Percentiles rank a stretch among this genome's conserved stretches.
Conservation (phyloP, 73 alveolate species). For the Paramecium biaurelia region DNA sequence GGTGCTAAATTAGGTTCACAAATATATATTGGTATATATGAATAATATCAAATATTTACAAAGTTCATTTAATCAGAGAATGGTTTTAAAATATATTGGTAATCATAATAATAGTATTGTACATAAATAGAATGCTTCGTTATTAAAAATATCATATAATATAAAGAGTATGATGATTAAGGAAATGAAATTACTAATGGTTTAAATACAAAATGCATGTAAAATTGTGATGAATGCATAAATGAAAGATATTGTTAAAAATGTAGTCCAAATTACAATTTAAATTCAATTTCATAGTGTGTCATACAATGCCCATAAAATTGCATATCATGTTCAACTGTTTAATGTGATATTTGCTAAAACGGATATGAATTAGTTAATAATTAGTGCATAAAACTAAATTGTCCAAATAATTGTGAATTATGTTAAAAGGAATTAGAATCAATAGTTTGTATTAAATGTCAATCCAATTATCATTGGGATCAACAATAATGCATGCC, state of each 20-base stretch:
- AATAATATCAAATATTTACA: neutral
- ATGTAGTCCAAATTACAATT: neutral
- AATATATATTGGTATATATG: neutral
- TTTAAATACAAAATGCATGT: neutral
- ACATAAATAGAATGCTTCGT: neutral
- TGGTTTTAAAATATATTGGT: neutral
- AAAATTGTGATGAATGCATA: neutral
- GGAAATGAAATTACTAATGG: neutral
- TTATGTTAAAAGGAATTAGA: neutral
- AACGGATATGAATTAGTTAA: neutral
- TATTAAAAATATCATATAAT: neutral
- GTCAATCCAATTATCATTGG: neutral
- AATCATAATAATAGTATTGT: neutral
- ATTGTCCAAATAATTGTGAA: neutral
- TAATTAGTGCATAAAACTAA: neutral
- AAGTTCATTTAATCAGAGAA: neutral
- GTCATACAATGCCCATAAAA: neutral
- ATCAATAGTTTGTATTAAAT: neutral
- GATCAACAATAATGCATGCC: neutral
- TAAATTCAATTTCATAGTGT: neutral
- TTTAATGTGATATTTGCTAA: neutral
- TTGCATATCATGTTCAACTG: neutral
- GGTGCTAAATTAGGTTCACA: neutral
- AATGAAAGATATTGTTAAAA: neutral
- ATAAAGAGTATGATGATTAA: neutral